Percentiles rank a stretch among this genome's conserved stretches.
These are phyloP conservation scores for Daedaleopsis nitida DNA, from an alignment of 768 basidiomycete species.

Conservation along the genomic window DNA sequence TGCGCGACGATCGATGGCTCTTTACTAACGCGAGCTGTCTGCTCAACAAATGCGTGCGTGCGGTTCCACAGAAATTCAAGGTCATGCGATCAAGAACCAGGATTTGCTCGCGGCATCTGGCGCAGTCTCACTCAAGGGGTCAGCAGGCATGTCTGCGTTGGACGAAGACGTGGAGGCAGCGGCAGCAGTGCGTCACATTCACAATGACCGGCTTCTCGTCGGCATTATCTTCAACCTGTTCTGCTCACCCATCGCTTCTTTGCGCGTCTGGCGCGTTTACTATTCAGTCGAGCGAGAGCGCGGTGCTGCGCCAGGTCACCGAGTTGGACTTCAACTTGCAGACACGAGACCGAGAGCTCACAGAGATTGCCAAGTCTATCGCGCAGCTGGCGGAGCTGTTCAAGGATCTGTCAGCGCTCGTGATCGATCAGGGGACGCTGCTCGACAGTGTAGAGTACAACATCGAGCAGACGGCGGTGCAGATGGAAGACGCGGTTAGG, in stretches of 20 bases:
- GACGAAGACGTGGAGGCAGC: conserved; percentile 91
- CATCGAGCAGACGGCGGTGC: conserved; percentile 86
- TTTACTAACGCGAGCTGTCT: conserved; percentile 1
- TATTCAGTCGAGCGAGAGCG: conserved; percentile 39
- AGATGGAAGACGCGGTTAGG: conserved; percentile 80
- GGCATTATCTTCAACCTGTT: conserved; percentile 10
- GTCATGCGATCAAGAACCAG: conserved; percentile 97
- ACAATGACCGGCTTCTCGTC: conserved; percentile 10
- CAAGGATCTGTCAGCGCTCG: conserved; percentile 89
- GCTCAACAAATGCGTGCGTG: conserved; percentile 8
- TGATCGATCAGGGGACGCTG: conserved; percentile 97
- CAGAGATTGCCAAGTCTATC: conserved; percentile 91
- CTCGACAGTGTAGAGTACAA: conserved; percentile 98
- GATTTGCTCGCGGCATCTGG: conserved; percentile 92
- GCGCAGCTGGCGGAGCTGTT: conserved; percentile 91
- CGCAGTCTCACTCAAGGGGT: conserved; percentile 76
- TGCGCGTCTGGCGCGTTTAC: conserved; percentile 10
- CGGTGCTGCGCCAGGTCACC: conserved; percentile 36
- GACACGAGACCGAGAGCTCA: conserved; percentile 68
- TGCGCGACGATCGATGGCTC: conserved; percentile 15
- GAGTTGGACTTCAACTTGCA: conserved; percentile 43
- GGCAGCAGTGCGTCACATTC: conserved; percentile 42
- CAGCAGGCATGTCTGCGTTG: conserved; percentile 80
- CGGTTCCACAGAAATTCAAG: conserved; percentile 74
- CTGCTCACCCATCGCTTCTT: background rate